Percentiles rank a stretch among this genome's conserved stretches.
Evolutionary conservation across 2,329 filamentous ascomycete species (phyloP).

Genomic region (Scedosporium aurantiacum): DNA sequence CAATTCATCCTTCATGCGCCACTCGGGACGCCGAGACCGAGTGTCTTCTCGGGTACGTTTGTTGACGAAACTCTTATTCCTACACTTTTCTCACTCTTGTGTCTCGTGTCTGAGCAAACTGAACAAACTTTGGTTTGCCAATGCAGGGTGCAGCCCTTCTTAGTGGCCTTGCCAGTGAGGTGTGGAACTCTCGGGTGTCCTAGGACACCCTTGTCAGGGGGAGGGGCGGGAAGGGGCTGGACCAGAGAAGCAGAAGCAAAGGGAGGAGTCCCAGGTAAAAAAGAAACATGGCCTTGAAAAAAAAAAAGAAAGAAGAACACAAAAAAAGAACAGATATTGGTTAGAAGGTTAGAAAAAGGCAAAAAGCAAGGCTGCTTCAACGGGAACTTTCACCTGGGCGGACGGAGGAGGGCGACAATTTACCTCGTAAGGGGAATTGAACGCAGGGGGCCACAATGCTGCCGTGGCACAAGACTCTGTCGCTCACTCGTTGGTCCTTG

Average conservation of each 20-base stretch:
- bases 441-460: slow-evolving; percentile 1
- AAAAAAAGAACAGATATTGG: not conserved
- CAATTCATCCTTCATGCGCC: not conserved
- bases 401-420: too few species aligned
- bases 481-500: not conserved
- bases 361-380: too few species aligned
- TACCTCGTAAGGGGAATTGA: not conserved
- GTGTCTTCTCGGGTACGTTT: not conserved
- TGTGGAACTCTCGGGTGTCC: not conserved
- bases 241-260: not conserved
- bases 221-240: not conserved
- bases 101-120: not conserved
- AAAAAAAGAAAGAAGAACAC: not conserved
- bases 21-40: not conserved
- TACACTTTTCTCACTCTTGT: not conserved
- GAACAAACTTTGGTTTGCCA: not conserved
- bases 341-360: too few species aligned
- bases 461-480: not conserved
- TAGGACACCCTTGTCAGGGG: not conserved
- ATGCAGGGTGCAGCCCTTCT: not conserved
- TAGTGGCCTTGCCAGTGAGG: not conserved
- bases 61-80: not conserved
- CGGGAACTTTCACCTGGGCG: too few species aligned
- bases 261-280: not conserved
- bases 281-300: not conserved